phyloP scores from a whole-genome alignment of 1,284 basidiomycete species.

The Ustilago hordei region DNA sequence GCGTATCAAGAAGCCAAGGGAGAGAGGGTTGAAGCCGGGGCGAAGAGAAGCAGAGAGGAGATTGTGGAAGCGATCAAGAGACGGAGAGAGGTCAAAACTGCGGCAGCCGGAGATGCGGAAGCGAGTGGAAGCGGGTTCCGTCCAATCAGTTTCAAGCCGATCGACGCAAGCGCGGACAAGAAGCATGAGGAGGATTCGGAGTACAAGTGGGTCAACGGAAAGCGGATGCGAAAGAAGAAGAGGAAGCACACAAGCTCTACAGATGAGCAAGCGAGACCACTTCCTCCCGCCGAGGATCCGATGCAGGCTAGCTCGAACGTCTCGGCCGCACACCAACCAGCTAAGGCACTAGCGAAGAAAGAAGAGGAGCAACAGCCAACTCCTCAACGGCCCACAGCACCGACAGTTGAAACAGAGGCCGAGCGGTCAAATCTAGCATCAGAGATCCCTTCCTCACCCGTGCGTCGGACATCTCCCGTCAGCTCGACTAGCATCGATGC shows the following conservation, averaged over 20 bases:
- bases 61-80: constrained; percentile 79
- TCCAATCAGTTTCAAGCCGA: constrained; percentile 78
- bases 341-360: not conserved
- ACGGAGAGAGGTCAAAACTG: constrained; percentile 71
- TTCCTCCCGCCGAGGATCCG: not conserved
- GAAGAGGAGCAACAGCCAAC: not conserved
- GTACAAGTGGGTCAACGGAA: constrained; percentile 66
- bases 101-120: constrained; percentile 73
- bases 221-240: constrained; percentile 72
- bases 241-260: constrained; percentile 43
- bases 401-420: not conserved
- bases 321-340: not conserved
- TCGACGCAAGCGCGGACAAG: constrained; percentile 71
- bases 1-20: constrained; percentile 72
- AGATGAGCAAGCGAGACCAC: not conserved
- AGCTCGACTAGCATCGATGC: not conserved
- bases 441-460: not conserved
- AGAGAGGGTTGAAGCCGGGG: constrained; percentile 2
- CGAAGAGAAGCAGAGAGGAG: constrained; percentile 74
- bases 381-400: not conserved
- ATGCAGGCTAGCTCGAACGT: not conserved
- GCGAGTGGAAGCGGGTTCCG: constrained; percentile 71
- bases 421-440: not conserved
- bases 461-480: not conserved
- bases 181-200: constrained; percentile 70